A percentile compares a stretch with the other conserved stretches of the same genome.
phyloP scores from a whole-genome alignment of 73 alveolate genomes.

The Blepharisma stoltei region DNA sequence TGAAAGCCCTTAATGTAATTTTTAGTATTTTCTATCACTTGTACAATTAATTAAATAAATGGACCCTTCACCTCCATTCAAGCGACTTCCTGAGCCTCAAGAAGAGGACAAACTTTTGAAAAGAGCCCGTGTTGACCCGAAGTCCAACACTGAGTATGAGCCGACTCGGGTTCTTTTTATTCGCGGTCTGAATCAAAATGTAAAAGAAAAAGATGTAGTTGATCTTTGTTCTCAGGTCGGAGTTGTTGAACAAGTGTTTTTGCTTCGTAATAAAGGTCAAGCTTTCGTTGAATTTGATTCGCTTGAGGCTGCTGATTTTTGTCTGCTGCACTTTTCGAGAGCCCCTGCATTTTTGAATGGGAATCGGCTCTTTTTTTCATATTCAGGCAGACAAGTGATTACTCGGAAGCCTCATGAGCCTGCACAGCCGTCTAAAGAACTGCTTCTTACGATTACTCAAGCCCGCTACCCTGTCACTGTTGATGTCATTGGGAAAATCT shows the following conservation, averaged over 20 bases:
- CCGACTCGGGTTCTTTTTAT: slow-evolving; percentile 35
- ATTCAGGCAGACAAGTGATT: slow-evolving; percentile 25
- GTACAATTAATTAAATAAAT: not conserved
- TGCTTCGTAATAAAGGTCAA: slow-evolving; percentile 22
- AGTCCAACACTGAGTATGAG: slow-evolving; percentile 28
- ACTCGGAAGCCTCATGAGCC: slow-evolving; percentile 20
- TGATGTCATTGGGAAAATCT: slow-evolving; percentile 17
- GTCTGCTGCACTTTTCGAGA: slow-evolving; percentile 18
- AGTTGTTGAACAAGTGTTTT: slow-evolving; percentile 33
- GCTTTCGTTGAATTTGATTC: slow-evolving; percentile 35
- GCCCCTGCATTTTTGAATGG: not conserved
- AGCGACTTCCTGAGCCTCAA: slow-evolving; percentile 10
- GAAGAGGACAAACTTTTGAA: slow-evolving; percentile 23
- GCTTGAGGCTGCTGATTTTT: slow-evolving; percentile 34
- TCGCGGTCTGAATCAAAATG: slow-evolving; percentile 25
- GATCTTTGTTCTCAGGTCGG: slow-evolving; percentile 36
- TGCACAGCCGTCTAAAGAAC: slow-evolving; percentile 12
- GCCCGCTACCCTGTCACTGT: slow-evolving; percentile 21
- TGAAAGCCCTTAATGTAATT: no score
- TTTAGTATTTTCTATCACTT: no score
- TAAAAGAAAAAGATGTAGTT: slow-evolving; percentile 30
- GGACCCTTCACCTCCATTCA: slow-evolving; percentile 28
- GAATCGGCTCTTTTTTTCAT: slow-evolving; percentile 26
- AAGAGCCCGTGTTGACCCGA: slow-evolving; percentile 35
- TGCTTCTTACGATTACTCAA: slow-evolving; percentile 13